These are phyloP conservation scores for Aegilops speltoides DNA, from an alignment of 176 grass and related monocot genomes.

Conservation along the genomic window DNA sequence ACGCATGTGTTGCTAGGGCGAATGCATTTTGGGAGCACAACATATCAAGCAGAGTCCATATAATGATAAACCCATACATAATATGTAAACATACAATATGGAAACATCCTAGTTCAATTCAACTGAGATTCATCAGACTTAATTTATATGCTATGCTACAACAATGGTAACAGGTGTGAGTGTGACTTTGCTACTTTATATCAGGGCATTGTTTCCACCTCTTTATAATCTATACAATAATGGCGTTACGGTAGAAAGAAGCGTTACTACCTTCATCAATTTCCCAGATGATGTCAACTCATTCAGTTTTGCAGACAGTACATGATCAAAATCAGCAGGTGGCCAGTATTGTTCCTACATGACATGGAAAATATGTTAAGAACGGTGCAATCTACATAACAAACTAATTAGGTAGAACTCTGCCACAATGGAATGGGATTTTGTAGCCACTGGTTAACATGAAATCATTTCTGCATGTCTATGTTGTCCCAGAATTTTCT, in stretches of 20 bases:
- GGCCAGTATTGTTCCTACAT: slow-evolving; percentile 79
- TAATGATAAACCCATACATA: not conserved
- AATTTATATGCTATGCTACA: not conserved
- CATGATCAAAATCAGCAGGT: slow-evolving; percentile 73
- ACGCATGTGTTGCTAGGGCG: not conserved
- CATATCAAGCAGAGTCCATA: not conserved
- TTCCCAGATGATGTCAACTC: slow-evolving; percentile 59
- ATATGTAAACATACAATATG: not conserved
- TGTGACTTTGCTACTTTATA: not conserved
- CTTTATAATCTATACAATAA: slow-evolving; percentile 11
- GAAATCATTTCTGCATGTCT: not conserved
- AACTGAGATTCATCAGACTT: not conserved
- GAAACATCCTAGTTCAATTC: not conserved
- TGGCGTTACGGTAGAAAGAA: not conserved
- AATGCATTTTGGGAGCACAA: not conserved
- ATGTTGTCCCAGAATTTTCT: not conserved
- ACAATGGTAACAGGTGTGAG: not conserved
- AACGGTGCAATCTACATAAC: not conserved
- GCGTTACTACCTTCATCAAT: slow-evolving; percentile 66
- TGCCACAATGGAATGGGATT: not conserved
- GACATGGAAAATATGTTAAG: slow-evolving; percentile 35
- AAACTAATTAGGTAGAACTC: slow-evolving; percentile 1
- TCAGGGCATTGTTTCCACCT: slow-evolving; percentile 9
- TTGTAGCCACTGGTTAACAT: not conserved
- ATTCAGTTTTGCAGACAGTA: slow-evolving; percentile 75